Percentiles rank a stretch among this genome's conserved stretches.
These are phyloP conservation scores for Candida michaelii DNA, from an alignment of 805 yeast genomes.

Conservation along the genomic window DNA sequence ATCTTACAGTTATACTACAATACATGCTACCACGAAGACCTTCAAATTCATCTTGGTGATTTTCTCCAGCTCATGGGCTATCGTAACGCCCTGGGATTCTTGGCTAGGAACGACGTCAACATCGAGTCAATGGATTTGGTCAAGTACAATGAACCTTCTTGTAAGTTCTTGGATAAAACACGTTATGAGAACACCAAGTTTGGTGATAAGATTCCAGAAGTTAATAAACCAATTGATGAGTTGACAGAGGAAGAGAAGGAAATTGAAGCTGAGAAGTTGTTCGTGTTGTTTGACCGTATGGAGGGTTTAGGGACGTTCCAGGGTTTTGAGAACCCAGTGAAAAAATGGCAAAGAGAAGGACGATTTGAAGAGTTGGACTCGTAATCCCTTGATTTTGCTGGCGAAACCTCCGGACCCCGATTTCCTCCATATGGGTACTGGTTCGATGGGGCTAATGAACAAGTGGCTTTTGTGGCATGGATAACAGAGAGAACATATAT, in stretches of 20 bases:
- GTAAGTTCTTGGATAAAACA: conserved; percentile 15
- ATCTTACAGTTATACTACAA: conserved; percentile 18
- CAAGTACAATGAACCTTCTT: conserved; percentile 16
- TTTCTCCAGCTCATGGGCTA: conserved; percentile 26
- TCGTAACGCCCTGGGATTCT: conserved; percentile 15
- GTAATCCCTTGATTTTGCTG: no score
- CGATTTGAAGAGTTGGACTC: conserved; percentile 22
- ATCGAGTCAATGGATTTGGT: conserved; percentile 17
- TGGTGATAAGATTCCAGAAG: background rate
- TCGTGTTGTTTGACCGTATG: conserved; percentile 41
- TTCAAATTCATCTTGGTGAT: conserved; percentile 10
- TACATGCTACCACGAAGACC: conserved; percentile 15
- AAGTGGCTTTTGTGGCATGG: no score
- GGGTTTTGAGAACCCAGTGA: conserved; percentile 38
- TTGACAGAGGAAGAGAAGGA: conserved; percentile 45
- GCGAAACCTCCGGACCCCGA: no score
- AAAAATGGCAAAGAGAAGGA: conserved; percentile 36
- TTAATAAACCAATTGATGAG: conserved; percentile 8
- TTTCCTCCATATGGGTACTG: no score
- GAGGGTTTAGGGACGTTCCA: conserved; percentile 36
- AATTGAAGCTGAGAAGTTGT: conserved; percentile 44
- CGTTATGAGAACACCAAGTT: background rate
- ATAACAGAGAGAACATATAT: background rate
- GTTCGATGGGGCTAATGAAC: no score
- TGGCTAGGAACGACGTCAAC: conserved; percentile 14